phyloP scores from a whole-genome alignment of 192 early-diverging fungal species.

The Coemansia sp. region DNA sequence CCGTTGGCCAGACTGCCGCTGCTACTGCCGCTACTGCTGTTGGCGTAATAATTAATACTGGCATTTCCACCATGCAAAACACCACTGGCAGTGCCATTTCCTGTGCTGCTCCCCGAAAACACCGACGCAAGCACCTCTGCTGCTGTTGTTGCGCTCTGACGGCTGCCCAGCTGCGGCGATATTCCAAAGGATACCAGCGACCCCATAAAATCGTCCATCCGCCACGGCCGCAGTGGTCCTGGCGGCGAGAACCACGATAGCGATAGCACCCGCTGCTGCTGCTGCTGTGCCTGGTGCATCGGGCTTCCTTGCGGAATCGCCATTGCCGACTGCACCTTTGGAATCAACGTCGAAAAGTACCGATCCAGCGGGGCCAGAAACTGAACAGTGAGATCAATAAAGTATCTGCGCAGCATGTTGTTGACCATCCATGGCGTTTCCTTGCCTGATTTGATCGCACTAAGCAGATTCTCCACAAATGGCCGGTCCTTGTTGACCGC shows the following conservation, averaged over 20 bases:
- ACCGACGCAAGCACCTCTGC: conserved; percentile 44
- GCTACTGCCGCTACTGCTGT: neutral
- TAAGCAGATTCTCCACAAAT: conserved; percentile 75
- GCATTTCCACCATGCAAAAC: no score
- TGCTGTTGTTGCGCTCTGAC: conserved; percentile 21
- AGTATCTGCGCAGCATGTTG: conserved; percentile 90
- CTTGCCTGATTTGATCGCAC: conserved; percentile 69
- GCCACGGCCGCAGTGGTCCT: conserved; percentile 45
- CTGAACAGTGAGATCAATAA: conserved; percentile 89
- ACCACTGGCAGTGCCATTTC: neutral
- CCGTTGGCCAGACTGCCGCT: neutral
- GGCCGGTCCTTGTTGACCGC: conserved; percentile 80
- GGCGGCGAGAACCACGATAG: conserved; percentile 44
- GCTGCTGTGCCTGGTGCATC: conserved; percentile 24
- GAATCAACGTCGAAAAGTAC: conserved; percentile 87
- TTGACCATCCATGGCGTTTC: conserved; percentile 77
- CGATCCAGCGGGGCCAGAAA: conserved; percentile 95
- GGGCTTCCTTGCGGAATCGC: conserved; percentile 17
- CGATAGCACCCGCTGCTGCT: conserved; percentile 1
- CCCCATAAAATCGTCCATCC: conserved; percentile 51
- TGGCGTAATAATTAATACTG: no score
- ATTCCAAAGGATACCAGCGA: conserved; percentile 49
- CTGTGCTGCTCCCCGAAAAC: conserved; percentile 38
- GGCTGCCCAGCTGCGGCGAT: conserved; percentile 48
- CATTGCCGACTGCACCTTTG: conserved; percentile 57